These are phyloP conservation scores for Aegle marmelos DNA, from an alignment of 345 rosid genomes.

Conservation along the genomic window DNA sequence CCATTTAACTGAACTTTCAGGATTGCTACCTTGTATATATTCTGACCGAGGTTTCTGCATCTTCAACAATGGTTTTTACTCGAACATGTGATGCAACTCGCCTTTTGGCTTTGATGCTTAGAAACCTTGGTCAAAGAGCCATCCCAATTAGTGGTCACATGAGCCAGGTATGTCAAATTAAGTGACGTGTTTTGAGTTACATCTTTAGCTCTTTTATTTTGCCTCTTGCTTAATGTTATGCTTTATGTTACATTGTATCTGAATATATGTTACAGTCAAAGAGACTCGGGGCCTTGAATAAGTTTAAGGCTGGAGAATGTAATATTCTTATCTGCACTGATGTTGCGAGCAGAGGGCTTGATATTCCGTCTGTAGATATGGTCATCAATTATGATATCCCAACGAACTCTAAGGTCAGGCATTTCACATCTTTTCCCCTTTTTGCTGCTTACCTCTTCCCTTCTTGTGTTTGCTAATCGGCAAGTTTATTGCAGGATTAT, in stretches of 20 bases:
- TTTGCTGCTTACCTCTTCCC: too few relatives aligned
- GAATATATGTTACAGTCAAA: conserved; percentile 51
- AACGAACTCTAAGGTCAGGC: conserved; percentile 63
- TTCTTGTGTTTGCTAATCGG: not conserved
- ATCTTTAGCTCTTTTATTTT: not conserved
- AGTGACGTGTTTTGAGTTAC: not conserved
- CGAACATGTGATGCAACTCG: conserved; percentile 89
- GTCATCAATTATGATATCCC: conserved; percentile 96
- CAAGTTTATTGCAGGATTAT: conserved; percentile 56
- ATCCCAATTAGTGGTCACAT: conserved; percentile 97
- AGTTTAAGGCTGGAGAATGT: conserved; percentile 93
- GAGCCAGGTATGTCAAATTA: conserved; percentile 60
- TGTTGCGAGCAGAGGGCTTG: conserved; percentile 98
- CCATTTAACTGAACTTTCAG: conserved; percentile 37
- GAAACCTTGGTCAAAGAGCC: conserved; percentile 87
- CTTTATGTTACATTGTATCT: conserved; percentile 1
- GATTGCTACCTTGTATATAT: conserved; percentile 90
- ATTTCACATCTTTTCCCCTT: not conserved
- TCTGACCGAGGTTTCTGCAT: conserved; percentile 65
- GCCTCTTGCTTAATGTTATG: not conserved
- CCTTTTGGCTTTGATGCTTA: conserved; percentile 67
- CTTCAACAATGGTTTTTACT: conserved; percentile 90
- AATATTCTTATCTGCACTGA: conserved; percentile 91
- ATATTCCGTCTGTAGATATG: conserved; percentile 93
- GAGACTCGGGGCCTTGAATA: conserved; percentile 91